phyloP scores from a whole-genome alignment of 495 filamentous ascomycete genomes.

The Penicillium argentinense region DNA sequence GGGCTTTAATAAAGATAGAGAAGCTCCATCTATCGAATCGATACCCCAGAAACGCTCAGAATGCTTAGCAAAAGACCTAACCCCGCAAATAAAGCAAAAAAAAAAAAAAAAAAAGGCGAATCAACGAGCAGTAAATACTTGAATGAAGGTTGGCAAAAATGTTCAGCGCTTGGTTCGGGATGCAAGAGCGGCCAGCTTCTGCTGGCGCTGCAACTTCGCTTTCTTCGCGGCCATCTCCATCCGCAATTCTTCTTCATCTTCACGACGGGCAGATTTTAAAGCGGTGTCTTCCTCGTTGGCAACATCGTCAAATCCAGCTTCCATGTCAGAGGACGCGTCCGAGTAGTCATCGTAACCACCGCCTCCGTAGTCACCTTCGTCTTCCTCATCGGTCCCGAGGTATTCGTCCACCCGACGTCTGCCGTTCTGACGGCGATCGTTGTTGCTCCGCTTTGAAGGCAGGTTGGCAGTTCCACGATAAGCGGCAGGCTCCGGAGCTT shows the following conservation, averaged over 20 bases:
- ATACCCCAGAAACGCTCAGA: constrained; percentile 35
- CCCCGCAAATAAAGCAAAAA: constrained; percentile 18
- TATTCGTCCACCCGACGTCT: constrained; percentile 45
- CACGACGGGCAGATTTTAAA: constrained; percentile 49
- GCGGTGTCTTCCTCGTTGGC: constrained; percentile 58
- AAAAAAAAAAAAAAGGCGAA: too few species aligned
- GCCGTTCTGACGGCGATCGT: constrained; percentile 38
- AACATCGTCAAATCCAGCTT: constrained; percentile 61
- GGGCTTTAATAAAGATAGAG: too few species aligned
- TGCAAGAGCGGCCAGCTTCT: constrained; percentile 49
- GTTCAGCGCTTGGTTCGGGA: constrained; percentile 34
- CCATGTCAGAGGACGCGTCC: constrained; percentile 64
- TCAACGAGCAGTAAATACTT: constrained; percentile 20
- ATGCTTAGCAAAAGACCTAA: constrained; percentile 27
- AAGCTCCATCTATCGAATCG: constrained; percentile 32
- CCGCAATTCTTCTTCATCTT: constrained; percentile 58
- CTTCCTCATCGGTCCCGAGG: constrained; percentile 48
- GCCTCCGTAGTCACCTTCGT: constrained; percentile 45
- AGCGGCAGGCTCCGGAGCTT: constrained; percentile 29
- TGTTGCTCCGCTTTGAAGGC: constrained; percentile 24
- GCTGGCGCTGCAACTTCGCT: constrained; percentile 57
- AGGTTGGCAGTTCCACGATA: constrained; percentile 60
- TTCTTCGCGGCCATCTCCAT: constrained; percentile 54
- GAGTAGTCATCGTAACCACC: constrained; percentile 54
- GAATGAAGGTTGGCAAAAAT: neutral